These are phyloP conservation scores for Pseudevernia furfuracea DNA, from an alignment of 495 filamentous ascomycete species.

Conservation along the genomic window DNA sequence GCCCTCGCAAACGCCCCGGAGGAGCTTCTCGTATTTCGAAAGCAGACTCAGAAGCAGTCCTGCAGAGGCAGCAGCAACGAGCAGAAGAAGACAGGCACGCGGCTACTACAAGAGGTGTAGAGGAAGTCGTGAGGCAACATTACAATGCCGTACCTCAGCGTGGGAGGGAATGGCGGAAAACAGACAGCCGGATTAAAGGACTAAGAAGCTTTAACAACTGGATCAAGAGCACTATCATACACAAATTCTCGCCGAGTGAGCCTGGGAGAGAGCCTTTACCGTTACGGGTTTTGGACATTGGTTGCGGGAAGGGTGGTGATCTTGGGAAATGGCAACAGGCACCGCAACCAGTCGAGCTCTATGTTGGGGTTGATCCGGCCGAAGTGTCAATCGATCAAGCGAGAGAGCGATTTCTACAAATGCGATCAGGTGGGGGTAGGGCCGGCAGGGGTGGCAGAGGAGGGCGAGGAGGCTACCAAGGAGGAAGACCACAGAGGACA, in stretches of 20 bases:
- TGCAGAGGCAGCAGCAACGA: constrained; percentile 55
- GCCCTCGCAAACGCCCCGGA: constrained; percentile 80
- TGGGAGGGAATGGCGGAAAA: constrained; percentile 89
- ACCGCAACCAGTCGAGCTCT: constrained; percentile 74
- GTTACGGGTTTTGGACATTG: constrained; percentile 80
- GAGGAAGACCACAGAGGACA: constrained; percentile 41
- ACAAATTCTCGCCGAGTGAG: constrained; percentile 88
- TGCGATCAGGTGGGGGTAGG: constrained; percentile 54
- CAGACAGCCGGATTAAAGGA: constrained; percentile 87
- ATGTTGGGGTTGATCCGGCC: constrained; percentile 88
- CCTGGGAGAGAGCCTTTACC: constrained; percentile 50
- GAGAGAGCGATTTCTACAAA: constrained; percentile 67
- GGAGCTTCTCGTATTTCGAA: constrained; percentile 68
- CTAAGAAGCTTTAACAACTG: constrained; percentile 95
- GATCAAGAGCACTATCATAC: constrained; percentile 93
- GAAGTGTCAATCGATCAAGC: constrained; percentile 88
- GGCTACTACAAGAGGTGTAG: constrained; percentile 48
- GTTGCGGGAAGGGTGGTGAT: constrained; percentile 95
- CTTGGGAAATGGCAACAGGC: constrained; percentile 90
- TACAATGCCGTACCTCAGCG: constrained; percentile 95
- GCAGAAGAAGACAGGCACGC: constrained; percentile 45
- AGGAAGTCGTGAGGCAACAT: constrained; percentile 82
- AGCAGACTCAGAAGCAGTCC: constrained; percentile 59
- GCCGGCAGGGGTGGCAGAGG: constrained; percentile 55
- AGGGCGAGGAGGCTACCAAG: constrained; percentile 37